Conservation (phyloP, 148 eudicot genomes). For the Rhododendron williamsianum region DNA sequence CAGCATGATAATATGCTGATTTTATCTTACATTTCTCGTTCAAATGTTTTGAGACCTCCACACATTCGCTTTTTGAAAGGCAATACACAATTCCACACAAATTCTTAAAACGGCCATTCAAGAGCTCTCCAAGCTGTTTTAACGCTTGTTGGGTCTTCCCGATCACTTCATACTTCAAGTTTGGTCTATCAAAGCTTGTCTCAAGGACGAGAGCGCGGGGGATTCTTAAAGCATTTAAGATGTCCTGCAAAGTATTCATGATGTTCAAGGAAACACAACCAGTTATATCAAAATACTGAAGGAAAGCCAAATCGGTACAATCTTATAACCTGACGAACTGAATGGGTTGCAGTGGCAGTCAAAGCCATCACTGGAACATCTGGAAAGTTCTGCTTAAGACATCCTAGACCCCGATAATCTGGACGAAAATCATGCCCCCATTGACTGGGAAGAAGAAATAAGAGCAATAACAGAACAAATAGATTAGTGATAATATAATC, state of each 20-base stretch:
- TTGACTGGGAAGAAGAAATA: constrained; percentile 51
- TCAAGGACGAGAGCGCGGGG: constrained; percentile 84
- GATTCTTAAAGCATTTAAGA: constrained; percentile 70
- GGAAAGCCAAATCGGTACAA: neutral
- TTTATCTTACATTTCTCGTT: constrained; percentile 81
- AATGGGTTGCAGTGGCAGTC: constrained; percentile 96
- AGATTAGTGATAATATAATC: neutral
- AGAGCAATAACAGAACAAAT: neutral
- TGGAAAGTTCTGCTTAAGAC: constrained; percentile 87
- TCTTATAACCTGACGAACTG: constrained; percentile 75
- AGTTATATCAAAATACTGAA: neutral
- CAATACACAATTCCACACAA: constrained; percentile 90
- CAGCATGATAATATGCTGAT: constrained; percentile 92
- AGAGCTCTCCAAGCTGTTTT: constrained; percentile 71
- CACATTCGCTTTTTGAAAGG: constrained; percentile 95
- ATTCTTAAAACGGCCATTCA: constrained; percentile 58
- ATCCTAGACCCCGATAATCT: constrained; percentile 85
- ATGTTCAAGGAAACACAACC: constrained; percentile 14
- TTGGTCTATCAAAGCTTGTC: constrained; percentile 91
- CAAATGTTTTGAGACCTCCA: constrained; percentile 76
- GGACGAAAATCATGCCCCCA: constrained; percentile 99
- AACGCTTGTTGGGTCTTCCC: constrained; percentile 72
- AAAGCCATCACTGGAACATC: constrained; percentile 93
- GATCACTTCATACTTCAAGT: constrained; percentile 88
- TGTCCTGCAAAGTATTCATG: constrained; percentile 54